These are phyloP conservation scores for Ilyonectria robusta DNA, from an alignment of 2,329 filamentous ascomycete genomes.

Conservation along the genomic window DNA sequence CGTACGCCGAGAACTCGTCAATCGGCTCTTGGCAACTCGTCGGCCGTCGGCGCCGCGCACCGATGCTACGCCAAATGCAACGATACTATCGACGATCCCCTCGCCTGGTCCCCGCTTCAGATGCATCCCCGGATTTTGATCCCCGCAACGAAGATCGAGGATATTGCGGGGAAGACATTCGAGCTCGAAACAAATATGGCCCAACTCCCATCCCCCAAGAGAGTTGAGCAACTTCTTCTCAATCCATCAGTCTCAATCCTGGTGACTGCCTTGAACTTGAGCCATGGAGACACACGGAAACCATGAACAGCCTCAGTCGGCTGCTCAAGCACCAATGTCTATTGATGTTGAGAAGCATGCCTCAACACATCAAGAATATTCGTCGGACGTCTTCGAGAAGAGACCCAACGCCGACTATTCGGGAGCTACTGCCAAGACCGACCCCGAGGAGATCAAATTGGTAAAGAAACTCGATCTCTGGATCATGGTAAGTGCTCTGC, in stretches of 20 bases:
- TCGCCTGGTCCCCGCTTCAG: neutral
- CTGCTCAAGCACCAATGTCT: neutral
- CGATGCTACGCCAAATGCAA: neutral
- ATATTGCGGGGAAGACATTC: neutral
- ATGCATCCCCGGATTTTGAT: neutral
- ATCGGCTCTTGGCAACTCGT: neutral
- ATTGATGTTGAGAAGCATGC: constrained; percentile 3
- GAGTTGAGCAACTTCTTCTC: neutral
- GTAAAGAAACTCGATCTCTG: constrained; percentile 18
- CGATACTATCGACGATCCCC: neutral
- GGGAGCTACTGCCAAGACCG: constrained; percentile 16
- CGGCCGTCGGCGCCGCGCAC: constrained; percentile 9
- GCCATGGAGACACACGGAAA: neutral
- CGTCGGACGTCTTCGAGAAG: constrained; percentile 1
- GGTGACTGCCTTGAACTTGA: neutral
- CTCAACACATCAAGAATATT: constrained; percentile 1
- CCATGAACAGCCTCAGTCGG: neutral
- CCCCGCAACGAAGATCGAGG: neutral
- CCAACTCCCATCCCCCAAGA: neutral
- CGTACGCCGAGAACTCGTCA: neutral
- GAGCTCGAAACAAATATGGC: neutral
- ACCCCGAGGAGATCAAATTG: constrained; percentile 15
- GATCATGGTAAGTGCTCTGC: neutral
- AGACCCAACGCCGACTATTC: constrained; percentile 9
- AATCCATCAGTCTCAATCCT: neutral